Evolutionary conservation across 768 basidiomycete species (phyloP).

Genomic region (Lanmaoa pseudosensibilis): DNA sequence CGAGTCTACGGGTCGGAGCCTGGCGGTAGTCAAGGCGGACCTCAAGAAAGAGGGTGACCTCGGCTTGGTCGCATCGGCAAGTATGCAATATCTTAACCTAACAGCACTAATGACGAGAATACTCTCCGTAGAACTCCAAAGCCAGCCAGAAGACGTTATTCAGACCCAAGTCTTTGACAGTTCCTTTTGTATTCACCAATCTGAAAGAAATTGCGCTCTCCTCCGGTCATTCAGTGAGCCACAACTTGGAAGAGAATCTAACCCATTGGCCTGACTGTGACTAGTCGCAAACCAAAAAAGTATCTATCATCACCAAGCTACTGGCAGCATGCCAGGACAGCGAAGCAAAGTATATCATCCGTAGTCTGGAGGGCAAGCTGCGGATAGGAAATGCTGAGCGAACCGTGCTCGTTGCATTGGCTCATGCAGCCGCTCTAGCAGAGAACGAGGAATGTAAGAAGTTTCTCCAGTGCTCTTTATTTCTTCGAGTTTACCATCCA

Average conservation of each 20-base stretch:
- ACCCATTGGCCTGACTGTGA: background rate
- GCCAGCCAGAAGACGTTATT: slow-evolving; percentile 91
- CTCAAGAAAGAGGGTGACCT: slow-evolving; percentile 94
- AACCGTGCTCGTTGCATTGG: slow-evolving; percentile 91
- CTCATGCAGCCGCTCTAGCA: slow-evolving; percentile 84
- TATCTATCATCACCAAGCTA: slow-evolving; percentile 90
- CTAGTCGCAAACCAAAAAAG: slow-evolving; percentile 94
- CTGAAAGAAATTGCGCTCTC: slow-evolving; percentile 88
- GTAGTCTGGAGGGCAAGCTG: slow-evolving; percentile 94
- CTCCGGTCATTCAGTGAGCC: slow-evolving; percentile 73
- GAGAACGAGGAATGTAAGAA: slow-evolving; percentile 63
- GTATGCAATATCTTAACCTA: slow-evolving; percentile 16
- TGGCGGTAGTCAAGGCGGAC: slow-evolving; percentile 81
- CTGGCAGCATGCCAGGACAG: slow-evolving; percentile 87
- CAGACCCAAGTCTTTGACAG: slow-evolving; percentile 88
- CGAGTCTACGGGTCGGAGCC: slow-evolving; percentile 89
- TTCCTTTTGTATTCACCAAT: slow-evolving; percentile 87
- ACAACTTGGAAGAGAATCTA: background rate
- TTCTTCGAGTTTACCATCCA: background rate
- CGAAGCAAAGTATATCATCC: slow-evolving; percentile 96
- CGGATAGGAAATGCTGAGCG: slow-evolving; percentile 97
- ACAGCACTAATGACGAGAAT: background rate
- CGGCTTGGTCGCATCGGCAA: slow-evolving; percentile 93
- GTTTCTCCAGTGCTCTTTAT: background rate
- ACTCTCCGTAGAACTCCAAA: slow-evolving; percentile 74